Base-by-base conservation (phyloP, 768 basidiomycete genomes). In the Punctularia strigosozonata region DNA sequence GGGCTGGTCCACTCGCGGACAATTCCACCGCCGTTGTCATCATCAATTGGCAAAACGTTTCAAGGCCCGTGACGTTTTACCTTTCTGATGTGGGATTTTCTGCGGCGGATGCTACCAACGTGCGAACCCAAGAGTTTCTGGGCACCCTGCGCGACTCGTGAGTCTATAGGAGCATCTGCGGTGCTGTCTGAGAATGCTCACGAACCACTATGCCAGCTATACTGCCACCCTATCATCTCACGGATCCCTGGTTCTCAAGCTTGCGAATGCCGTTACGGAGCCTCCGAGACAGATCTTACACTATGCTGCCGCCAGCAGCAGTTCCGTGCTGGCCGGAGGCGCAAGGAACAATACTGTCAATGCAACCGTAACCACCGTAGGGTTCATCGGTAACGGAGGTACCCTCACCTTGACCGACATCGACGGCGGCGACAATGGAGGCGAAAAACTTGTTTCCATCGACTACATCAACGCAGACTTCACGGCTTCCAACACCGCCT, bases 401-500 rank as follows among this genome's bases (percentile, higher is more conserved):
- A 66, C 58, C 2, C 50, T 71, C 19, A 67, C 64, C 21, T 48
- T 69, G 41, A 59, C 60, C 31, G 50, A 53, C 38, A 57, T 69
- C 43, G 63, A 67, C 40, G 67, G 65, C 22, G 66, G 65, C 1
- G 36, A 50, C 3, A 43, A 53, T 5, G 67, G 66, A 19, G 68
- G 66, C 12, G 65, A 58, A 3, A 68, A 64, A 44, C 55, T 65
- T 12, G 44, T 71, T 17, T 55, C 66, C 8, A 49, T 69, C 26
- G 66, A 68, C 47, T 71, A 68, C 43, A 68, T 68, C 42, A 71
- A 71, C 32, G 69, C 55, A 21, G 69, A 69, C 33, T 56, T 60
- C 24, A 56, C 57, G 6, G 63, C 63, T 48, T 49, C 50, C 38
- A 68, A 69, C 47, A 64, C 61, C 0, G 66, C 47, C 6, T 69